A percentile compares a stretch with the other conserved stretches of the same genome.
Conservation (phyloP, 1,139 yeast genomes). For the Yarrowia galli region DNA sequence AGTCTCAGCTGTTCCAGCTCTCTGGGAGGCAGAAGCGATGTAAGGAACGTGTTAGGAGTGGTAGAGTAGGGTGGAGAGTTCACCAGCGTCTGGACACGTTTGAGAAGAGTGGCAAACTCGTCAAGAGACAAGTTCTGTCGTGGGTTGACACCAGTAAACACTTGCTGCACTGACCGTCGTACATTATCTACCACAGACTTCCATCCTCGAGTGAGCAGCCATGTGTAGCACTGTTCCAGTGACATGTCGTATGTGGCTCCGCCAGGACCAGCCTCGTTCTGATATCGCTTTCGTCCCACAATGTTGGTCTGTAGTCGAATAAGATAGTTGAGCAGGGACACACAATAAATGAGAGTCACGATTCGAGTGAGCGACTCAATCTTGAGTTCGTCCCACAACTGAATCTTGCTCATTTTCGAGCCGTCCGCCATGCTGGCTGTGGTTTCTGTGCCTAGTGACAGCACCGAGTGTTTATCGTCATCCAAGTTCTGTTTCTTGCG, state of each 20-base stretch:
- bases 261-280: conserved; percentile 27
- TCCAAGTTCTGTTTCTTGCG: conserved; percentile 26
- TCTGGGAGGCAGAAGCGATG: conserved; percentile 53
- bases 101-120: conserved; percentile 61
- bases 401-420: conserved; percentile 60
- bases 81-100: conserved; percentile 54
- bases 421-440: conserved; percentile 39
- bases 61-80: conserved; percentile 48
- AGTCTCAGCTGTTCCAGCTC: conserved; percentile 49
- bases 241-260: conserved; percentile 31
- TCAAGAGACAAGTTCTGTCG: conserved; percentile 70
- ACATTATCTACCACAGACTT: conserved; percentile 61
- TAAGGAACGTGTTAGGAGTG: conserved; percentile 43
- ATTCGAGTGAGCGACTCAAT: conserved; percentile 76
- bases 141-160: conserved; percentile 72
- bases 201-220: conserved; percentile 93
- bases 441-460: conserved; percentile 38
- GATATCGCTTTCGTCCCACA: conserved; percentile 81
- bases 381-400: conserved; percentile 86
- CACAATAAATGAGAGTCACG: conserved; percentile 72
- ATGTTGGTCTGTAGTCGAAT: conserved; percentile 88
- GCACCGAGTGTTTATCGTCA: conserved; percentile 33
- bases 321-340: conserved; percentile 72
- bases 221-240: conserved; percentile 57
- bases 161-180: conserved; percentile 63